phyloP scores from a whole-genome alignment of 768 basidiomycete species.

The Pleurotus djamor region DNA sequence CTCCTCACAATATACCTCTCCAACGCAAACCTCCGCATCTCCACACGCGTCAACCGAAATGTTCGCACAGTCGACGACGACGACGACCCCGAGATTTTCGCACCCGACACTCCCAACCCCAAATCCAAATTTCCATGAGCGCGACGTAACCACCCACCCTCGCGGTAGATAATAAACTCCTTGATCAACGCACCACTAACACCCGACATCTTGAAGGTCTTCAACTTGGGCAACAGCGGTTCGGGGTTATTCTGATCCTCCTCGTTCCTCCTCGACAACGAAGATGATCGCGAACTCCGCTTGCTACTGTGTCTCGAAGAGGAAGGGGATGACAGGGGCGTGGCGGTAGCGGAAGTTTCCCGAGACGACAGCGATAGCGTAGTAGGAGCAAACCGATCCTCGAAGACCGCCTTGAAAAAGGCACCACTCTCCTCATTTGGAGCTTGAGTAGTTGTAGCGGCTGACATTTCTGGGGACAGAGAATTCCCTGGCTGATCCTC shows the following conservation, averaged over 20 bases:
- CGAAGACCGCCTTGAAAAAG: not conserved
- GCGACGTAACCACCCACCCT: constrained; percentile 2
- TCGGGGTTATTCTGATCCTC: not conserved
- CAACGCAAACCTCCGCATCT: not conserved
- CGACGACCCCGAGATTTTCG: too few species aligned
- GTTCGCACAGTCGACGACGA: too few species aligned
- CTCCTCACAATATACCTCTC: not conserved
- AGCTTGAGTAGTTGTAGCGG: not conserved
- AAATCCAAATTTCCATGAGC: constrained; percentile 2
- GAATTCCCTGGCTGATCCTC: too few species aligned
- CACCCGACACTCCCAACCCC: too few species aligned
- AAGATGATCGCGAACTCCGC: not conserved
- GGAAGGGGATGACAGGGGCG: not conserved
- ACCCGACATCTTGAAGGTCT: constrained; percentile 17
- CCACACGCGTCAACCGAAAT: not conserved
- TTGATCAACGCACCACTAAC: constrained; percentile 15
- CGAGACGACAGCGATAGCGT: not conserved
- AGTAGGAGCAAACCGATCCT: not conserved
- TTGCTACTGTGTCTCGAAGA: not conserved
- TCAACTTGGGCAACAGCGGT: constrained; percentile 18
- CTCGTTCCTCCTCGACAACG: not conserved
- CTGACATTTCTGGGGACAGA: not conserved
- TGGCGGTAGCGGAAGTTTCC: not conserved
- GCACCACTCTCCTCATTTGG: not conserved
- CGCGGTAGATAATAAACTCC: constrained; percentile 16